Base-by-base conservation (phyloP, 2,329 filamentous ascomycete species). In the Apiospora pterosperma region DNA sequence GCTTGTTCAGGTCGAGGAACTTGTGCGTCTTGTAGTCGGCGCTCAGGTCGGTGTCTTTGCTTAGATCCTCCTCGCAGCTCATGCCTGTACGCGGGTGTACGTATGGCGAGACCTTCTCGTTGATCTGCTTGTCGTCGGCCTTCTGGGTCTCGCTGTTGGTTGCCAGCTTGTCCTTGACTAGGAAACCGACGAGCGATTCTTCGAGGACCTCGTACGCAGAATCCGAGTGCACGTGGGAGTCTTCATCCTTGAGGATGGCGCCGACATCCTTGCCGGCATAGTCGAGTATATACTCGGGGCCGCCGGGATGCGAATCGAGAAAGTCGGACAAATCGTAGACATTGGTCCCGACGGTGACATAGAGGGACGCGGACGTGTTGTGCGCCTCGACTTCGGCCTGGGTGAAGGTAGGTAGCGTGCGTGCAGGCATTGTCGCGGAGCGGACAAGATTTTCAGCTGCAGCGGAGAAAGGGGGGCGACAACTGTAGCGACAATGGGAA, bases 251-350 rank as follows among this genome's bases (percentile, higher is more conserved):
- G 79, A 99, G 83, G 65, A 97, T 96, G 4, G 88, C 84, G 68
- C 87, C 85, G 65, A 97, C 84, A 77, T 99, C 96, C 77, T 93
- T 92, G 69, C 95, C 95, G 36, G 86, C 96, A 76, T 96, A 97
- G 62, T 97, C 92, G 68, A 97, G 82, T 67, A 99, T 90, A 71
- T 98, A 82, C 67, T 97, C 92, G 72, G 88, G 88, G 65, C 96
- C 96, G 70, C 96, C 96, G 28, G 96, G 96, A 76, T 99, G 96
- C 70, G 93, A 90, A 62, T 93, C 88, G 67, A 97, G 79, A 74
- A 99, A 99, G 64, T 92, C 88, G 65, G 96, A 97, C 68, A 99
- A 86, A 82, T 99, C 95, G 84, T 93, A 99, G 71, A 99, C 95
- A 71, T 95, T 96, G 65, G 86, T 85, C 67, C 93, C 94, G 63